phyloP scores from a whole-genome alignment of 2,329 filamentous ascomycete genomes.

The Pseudocercospora eumusae region DNA sequence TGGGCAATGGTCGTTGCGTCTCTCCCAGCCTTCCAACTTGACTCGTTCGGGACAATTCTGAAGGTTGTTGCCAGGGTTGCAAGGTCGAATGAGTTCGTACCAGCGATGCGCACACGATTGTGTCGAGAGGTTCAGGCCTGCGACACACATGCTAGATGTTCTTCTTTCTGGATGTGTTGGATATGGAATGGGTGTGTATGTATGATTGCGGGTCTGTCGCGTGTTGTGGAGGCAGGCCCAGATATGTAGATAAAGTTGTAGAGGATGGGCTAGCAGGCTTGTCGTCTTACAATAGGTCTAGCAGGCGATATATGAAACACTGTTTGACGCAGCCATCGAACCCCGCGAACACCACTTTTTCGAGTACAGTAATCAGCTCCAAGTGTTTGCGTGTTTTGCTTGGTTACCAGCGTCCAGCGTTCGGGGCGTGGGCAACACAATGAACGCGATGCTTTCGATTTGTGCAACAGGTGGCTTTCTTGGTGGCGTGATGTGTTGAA shows the following conservation, averaged over 20 bases:
- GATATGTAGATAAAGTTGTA: constrained; percentile 1
- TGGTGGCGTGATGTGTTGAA: constrained; percentile 1
- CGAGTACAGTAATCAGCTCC: too few relatives aligned
- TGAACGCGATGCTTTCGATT: constrained; percentile 8
- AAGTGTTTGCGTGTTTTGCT: background rate
- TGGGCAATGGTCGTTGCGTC: constrained; percentile 50
- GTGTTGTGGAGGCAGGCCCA: constrained; percentile 6
- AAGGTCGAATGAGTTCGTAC: constrained; percentile 51
- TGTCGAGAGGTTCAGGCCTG: constrained; percentile 52
- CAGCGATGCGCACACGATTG: constrained; percentile 53
- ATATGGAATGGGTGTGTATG: background rate
- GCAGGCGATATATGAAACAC: constrained; percentile 10
- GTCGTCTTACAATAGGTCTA: too few relatives aligned
- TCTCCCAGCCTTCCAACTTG: constrained; percentile 53
- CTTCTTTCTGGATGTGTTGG: background rate
- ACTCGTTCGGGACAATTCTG: constrained; percentile 51
- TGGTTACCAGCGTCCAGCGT: constrained; percentile 3
- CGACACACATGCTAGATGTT: constrained; percentile 49
- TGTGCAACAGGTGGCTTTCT: background rate
- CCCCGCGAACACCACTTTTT: constrained; percentile 1
- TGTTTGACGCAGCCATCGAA: constrained; percentile 4
- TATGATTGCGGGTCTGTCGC: constrained; percentile 3
- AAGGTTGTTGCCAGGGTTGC: constrained; percentile 48
- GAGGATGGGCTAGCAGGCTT: constrained; percentile 8
- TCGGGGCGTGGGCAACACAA: background rate